phyloP scores from a whole-genome alignment of 225 moss, liverwort and hornwort species.

The Pleurozium schreberi region DNA sequence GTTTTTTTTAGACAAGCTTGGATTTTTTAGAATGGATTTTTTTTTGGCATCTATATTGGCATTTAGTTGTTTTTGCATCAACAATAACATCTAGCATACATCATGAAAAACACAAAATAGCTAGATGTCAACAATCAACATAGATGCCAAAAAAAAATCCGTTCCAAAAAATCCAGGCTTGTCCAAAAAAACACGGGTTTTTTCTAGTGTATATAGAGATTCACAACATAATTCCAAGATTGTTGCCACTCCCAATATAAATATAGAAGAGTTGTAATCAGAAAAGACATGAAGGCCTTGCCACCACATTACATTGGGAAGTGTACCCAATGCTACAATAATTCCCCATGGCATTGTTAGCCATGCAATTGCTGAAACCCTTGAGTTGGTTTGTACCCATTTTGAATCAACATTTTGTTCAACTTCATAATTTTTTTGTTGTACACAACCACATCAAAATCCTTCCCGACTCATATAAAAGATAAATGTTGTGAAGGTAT shows the following conservation, averaged over 20 bases:
- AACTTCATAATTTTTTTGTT: neutral
- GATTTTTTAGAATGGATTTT: too few relatives aligned
- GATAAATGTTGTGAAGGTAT: neutral
- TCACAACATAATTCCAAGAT: neutral
- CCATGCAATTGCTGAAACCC: neutral
- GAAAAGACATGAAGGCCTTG: neutral
- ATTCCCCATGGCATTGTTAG: neutral
- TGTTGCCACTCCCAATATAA: neutral
- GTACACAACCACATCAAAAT: neutral
- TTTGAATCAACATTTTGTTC: neutral
- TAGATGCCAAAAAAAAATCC: too few relatives aligned
- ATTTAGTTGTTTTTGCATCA: too few relatives aligned
- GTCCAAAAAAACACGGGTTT: too few relatives aligned
- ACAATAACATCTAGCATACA: too few relatives aligned
- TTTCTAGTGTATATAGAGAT: neutral
- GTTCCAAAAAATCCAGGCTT: too few relatives aligned
- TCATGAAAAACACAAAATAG: too few relatives aligned
- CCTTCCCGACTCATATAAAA: neutral
- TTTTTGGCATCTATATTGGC: too few relatives aligned
- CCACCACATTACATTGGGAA: neutral
- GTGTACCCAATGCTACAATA: neutral
- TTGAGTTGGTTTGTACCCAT: neutral
- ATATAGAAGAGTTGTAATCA: neutral
- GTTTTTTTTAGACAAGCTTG: too few relatives aligned
- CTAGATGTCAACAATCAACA: too few relatives aligned